These are phyloP conservation scores for Dothideomycetes sp. DNA, from an alignment of 2,329 filamentous ascomycete genomes.

Conservation along the genomic window DNA sequence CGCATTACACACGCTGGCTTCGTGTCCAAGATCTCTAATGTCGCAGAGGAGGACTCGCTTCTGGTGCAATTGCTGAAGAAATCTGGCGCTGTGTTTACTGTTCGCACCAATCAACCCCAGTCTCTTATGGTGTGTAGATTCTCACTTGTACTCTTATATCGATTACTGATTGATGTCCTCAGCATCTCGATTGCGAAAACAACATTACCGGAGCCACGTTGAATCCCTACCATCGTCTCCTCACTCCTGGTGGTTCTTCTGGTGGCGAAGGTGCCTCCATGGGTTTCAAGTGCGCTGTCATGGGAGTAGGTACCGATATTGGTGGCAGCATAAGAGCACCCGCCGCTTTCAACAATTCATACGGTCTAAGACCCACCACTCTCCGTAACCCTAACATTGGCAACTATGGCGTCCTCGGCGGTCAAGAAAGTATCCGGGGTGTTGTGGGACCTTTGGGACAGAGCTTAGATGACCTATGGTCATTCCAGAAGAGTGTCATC, in stretches of 20 bases:
- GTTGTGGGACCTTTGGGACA: slow-evolving; percentile 47
- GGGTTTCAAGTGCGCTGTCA: slow-evolving; percentile 42
- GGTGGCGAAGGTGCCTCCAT: slow-evolving; percentile 50
- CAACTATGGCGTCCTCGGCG: slow-evolving; percentile 34
- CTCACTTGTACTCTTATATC: neutral
- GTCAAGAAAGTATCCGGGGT: slow-evolving; percentile 39
- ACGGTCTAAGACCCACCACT: slow-evolving; percentile 36
- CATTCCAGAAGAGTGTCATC: slow-evolving; percentile 47
- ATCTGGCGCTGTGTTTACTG: slow-evolving; percentile 45
- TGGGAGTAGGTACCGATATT: slow-evolving; percentile 50
- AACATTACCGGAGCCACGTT: slow-evolving; percentile 45
- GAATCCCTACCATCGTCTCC: slow-evolving; percentile 44
- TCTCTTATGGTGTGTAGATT: slow-evolving; percentile 34
- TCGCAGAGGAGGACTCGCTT: slow-evolving; percentile 37
- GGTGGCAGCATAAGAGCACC: slow-evolving; percentile 42
- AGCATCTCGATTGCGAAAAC: slow-evolving; percentile 41
- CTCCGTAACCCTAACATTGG: slow-evolving; percentile 36
- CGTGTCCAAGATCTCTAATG: slow-evolving; percentile 46
- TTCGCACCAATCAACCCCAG: slow-evolving; percentile 46
- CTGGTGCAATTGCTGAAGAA: slow-evolving; percentile 42
- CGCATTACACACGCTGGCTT: slow-evolving; percentile 13
- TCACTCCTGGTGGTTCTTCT: slow-evolving; percentile 45
- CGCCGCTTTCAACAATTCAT: slow-evolving; percentile 40
- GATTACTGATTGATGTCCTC: neutral
- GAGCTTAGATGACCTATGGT: slow-evolving; percentile 41